Percentiles rank a stretch among this genome's conserved stretches.
phyloP scores from a whole-genome alignment of 2,329 filamentous ascomycete species.

The Aspergillus thermomutatus region DNA sequence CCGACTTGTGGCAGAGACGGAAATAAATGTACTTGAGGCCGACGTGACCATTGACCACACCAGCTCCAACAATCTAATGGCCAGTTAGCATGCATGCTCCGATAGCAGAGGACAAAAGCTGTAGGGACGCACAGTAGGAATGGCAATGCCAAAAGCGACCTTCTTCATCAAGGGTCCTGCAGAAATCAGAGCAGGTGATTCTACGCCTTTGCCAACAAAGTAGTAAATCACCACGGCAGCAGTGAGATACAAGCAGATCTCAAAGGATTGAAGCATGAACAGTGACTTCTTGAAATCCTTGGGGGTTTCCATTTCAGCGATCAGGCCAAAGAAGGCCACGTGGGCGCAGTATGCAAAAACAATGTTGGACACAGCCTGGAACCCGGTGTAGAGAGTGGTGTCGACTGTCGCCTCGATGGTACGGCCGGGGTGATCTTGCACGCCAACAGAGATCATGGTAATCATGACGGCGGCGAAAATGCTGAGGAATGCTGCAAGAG shows the following conservation, averaged over 20 bases:
- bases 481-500: constrained; percentile 54
- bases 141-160: constrained; percentile 64
- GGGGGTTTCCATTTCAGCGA: constrained; percentile 61
- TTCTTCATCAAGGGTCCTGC: constrained; percentile 56
- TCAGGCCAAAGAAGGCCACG: constrained; percentile 66
- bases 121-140: constrained; percentile 51
- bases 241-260: constrained; percentile 61
- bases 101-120: too few relatives aligned
- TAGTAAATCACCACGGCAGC: constrained; percentile 68
- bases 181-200: constrained; percentile 64
- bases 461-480: constrained; percentile 62
- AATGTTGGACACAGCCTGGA: constrained; percentile 64
- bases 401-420: constrained; percentile 37
- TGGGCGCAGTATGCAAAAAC: constrained; percentile 68
- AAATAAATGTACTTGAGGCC: constrained; percentile 64
- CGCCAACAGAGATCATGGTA: constrained; percentile 64
- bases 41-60: constrained; percentile 66
- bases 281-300: constrained; percentile 61
- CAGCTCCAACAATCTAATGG: constrained; percentile 60
- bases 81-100: neutral
- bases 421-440: constrained; percentile 42
- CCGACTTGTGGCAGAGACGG: constrained; percentile 58
- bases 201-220: constrained; percentile 60
- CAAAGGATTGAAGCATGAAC: constrained; percentile 55
- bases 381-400: constrained; percentile 51